Base-by-base conservation (phyloP, 2,329 filamentous ascomycete genomes). In the Ophiostoma novo-ulmi region DNA sequence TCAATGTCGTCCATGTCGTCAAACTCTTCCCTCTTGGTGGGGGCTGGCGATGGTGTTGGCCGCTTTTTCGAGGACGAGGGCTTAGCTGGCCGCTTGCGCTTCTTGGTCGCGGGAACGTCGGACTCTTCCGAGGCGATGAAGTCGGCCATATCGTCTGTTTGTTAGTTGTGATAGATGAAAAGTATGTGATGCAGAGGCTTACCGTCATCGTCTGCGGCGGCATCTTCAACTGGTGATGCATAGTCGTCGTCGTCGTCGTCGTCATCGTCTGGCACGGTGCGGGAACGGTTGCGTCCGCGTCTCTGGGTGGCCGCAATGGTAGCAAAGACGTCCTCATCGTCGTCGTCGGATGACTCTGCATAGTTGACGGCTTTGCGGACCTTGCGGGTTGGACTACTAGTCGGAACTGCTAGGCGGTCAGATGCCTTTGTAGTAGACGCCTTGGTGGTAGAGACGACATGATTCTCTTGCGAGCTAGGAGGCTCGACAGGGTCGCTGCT, bases 71-170 rank as follows among this genome's bases (percentile, higher is more conserved):
- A 80, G 0, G 81, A 77, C 20, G 81, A 77, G 17, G 83, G 72
- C 76, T 87, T 85, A 14, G 83, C 75, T 2, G 87, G 79, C n/a
- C 90, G 85, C 80, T 97, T 97, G 76, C 90, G 82, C 80, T 97
- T 97, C 77, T 88, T 91, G 0, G 90, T 82, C 75, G 82, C 74
- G 73, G 84, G 77, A 22, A 88, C 91, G 67, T 97, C 93, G 0
- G 92, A 94, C 61, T 96, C 92, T 76, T 97, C 94, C 0, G 91
- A 88, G 5, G 91, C 93, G 35, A 98, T 84, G 76, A 98, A 98
- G 78, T 97, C 91, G 73, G 90, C 92, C 82, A 96, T 88, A 70
- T 95, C 92, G 80, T 85, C 82, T 86, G 67, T 6, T 39, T 39
- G 17, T 64, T 36, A 36, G 61, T 17, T 3, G 8, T 22, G 63